Percentiles rank a stretch among this genome's conserved stretches.
Conservation (phyloP, 495 filamentous ascomycete species). For the Cercophora scortea region DNA sequence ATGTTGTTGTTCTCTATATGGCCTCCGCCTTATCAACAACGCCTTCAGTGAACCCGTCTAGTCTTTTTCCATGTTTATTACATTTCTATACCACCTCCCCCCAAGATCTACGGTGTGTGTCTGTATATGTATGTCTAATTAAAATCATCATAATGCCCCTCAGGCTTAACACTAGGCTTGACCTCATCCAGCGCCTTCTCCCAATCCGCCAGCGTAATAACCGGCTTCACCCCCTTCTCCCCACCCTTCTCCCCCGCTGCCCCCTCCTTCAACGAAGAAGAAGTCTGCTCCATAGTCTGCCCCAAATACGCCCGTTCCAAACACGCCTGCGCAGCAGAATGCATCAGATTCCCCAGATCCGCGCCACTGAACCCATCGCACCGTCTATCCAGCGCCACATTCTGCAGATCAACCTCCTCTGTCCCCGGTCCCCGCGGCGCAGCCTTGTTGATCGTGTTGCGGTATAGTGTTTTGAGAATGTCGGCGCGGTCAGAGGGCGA, state of each 20-base stretch:
- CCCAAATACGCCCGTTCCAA: constrained; percentile 48
- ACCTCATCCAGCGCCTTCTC: constrained; percentile 61
- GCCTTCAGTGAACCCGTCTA: no score
- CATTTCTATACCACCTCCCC: no score
- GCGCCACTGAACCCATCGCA: constrained; percentile 89
- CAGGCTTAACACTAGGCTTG: constrained; percentile 70
- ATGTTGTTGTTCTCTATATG: no score
- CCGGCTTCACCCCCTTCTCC: constrained; percentile 25
- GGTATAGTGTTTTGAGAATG: constrained; percentile 71
- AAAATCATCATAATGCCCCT: constrained; percentile 18
- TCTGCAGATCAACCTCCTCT: constrained; percentile 37
- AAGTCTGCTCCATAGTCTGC: not conserved
- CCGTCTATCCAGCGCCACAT: constrained; percentile 54
- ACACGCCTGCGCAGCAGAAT: constrained; percentile 69
- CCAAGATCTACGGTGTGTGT: no score
- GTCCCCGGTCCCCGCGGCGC: not conserved
- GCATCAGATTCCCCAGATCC: constrained; percentile 70
- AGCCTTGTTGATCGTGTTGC: constrained; percentile 49
- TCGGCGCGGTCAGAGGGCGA: constrained; percentile 70
- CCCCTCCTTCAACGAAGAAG: no score
- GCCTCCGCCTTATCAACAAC: no score
- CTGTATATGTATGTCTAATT: not conserved
- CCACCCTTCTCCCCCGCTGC: not conserved
- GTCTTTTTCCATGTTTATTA: no score
- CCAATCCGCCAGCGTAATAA: constrained; percentile 68